phyloP scores from a whole-genome alignment of 805 yeast genomes.

The Myxozyma mucilagina region DNA sequence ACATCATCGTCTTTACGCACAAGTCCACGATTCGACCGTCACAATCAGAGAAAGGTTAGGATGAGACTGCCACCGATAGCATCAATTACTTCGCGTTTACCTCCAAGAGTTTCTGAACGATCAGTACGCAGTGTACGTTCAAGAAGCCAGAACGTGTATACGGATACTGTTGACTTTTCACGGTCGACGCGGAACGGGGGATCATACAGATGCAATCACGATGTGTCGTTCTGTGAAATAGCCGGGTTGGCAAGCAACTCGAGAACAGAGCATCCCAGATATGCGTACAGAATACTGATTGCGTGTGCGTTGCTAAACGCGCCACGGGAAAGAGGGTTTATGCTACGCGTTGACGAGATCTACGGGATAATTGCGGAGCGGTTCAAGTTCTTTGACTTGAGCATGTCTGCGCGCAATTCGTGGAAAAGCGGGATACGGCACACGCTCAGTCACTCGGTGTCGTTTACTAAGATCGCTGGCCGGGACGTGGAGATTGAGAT shows the following conservation, averaged over 20 bases:
- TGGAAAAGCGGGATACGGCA: constrained; percentile 18
- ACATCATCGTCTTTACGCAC: neutral
- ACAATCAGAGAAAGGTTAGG: too few relatives aligned
- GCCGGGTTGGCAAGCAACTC: neutral
- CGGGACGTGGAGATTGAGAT: neutral
- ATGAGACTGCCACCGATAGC: neutral
- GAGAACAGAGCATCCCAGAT: constrained; percentile 2
- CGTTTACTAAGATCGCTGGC: constrained; percentile 3
- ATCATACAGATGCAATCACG: constrained; percentile 11
- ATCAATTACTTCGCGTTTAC: neutral
- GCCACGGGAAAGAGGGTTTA: neutral
- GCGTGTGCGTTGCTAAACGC: constrained; percentile 16
- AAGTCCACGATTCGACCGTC: neutral
- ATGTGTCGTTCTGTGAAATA: constrained; percentile 7
- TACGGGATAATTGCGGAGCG: constrained; percentile 1
- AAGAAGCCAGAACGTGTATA: too few relatives aligned
- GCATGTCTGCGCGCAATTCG: constrained; percentile 12
- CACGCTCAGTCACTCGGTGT: constrained; percentile 13
- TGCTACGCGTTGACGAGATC: constrained; percentile 15
- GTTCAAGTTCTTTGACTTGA: constrained; percentile 2
- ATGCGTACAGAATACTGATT: constrained; percentile 8
- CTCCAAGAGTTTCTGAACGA: neutral
- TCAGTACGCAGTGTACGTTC: too few relatives aligned
- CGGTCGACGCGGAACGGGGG: constrained; percentile 15
- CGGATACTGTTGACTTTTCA: neutral